A percentile compares a stretch with the other conserved stretches of the same genome.
These are phyloP conservation scores for Zygosaccharomyces pseudobailii DNA, from an alignment of 1,139 yeast species.

Conservation along the genomic window DNA sequence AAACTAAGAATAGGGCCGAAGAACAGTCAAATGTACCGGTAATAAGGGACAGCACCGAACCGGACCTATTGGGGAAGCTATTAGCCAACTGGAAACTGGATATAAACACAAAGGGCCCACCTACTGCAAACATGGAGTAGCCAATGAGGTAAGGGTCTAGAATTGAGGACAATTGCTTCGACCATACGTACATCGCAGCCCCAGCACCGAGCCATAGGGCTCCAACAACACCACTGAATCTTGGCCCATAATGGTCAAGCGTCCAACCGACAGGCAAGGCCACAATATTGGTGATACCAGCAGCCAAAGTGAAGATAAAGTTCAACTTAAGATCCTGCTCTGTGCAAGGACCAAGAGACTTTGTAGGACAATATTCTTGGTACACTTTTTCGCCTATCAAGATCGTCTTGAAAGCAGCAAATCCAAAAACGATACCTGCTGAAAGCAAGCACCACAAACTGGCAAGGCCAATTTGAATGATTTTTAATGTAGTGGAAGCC, in stretches of 20 bases:
- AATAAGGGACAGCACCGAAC: constrained; percentile 62
- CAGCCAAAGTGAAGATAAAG: constrained; percentile 77
- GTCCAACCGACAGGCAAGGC: constrained; percentile 79
- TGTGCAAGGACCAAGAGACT: constrained; percentile 43
- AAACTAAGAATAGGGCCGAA: constrained; percentile 64
- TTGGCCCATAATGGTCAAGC: constrained; percentile 75
- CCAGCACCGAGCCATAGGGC: constrained; percentile 53
- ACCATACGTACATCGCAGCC: constrained; percentile 40
- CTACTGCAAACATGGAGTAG: constrained; percentile 62
- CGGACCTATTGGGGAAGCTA: constrained; percentile 66
- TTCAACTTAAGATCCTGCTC: constrained; percentile 79
- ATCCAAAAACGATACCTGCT: constrained; percentile 92
- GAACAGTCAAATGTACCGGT: constrained; percentile 80
- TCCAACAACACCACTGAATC: constrained; percentile 73
- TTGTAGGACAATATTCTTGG: constrained; percentile 47
- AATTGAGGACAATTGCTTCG: constrained; percentile 8
- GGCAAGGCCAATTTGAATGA: constrained; percentile 58
- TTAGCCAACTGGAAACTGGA: constrained; percentile 76
- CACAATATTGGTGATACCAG: constrained; percentile 79
- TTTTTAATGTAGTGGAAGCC: constrained; percentile 6
- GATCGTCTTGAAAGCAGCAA: constrained; percentile 87
- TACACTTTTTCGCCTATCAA: constrained; percentile 76
- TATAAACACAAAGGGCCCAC: constrained; percentile 80
- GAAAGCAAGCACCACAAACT: constrained; percentile 82
- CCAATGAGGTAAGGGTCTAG: constrained; percentile 64